These are phyloP conservation scores for Dissophora ornata DNA, from an alignment of 192 early-diverging fungal species.

Conservation along the genomic window DNA sequence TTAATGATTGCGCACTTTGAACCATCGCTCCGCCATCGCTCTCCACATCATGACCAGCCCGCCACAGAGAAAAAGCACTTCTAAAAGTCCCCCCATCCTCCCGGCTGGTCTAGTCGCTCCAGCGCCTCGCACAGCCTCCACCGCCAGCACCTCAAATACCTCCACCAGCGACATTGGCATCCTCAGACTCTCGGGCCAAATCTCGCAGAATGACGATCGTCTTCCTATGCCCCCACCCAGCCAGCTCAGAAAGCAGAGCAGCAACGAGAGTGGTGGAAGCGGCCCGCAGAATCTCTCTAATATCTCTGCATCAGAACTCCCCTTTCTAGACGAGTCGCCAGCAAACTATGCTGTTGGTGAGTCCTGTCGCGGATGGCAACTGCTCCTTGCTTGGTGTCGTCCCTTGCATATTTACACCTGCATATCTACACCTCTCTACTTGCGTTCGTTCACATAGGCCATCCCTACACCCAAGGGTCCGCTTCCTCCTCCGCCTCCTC, in stretches of 20 bases:
- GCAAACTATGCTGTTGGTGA: conserved; percentile 12
- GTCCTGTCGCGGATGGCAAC: too few relatives aligned
- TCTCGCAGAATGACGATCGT: conserved; percentile 40
- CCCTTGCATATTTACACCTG: too few relatives aligned
- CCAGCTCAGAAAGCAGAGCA: neutral
- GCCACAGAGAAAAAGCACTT: conserved; percentile 12
- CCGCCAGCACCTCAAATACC: neutral
- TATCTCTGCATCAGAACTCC: conserved; percentile 3
- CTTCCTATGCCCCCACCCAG: neutral
- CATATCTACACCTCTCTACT: too few relatives aligned
- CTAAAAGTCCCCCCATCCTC: conserved; percentile 34
- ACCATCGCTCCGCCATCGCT: too few relatives aligned
- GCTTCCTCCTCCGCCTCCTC: neutral
- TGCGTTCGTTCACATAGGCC: neutral
- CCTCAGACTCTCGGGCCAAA: conserved; percentile 13
- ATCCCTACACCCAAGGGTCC: neutral
- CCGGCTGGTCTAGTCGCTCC: conserved; percentile 14
- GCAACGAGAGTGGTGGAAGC: conserved; percentile 25
- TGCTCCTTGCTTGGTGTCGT: too few relatives aligned
- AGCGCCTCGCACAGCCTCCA: neutral
- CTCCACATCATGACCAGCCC: conserved; percentile 15
- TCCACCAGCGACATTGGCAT: conserved; percentile 21
- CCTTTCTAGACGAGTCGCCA: conserved; percentile 23
- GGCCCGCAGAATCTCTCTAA: neutral
- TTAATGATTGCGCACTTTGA: too few relatives aligned